A percentile compares a stretch with the other conserved stretches of the same genome.
Conservation (phyloP, 176 grass and related monocot species). For the Tillandsia leiboldiana region DNA sequence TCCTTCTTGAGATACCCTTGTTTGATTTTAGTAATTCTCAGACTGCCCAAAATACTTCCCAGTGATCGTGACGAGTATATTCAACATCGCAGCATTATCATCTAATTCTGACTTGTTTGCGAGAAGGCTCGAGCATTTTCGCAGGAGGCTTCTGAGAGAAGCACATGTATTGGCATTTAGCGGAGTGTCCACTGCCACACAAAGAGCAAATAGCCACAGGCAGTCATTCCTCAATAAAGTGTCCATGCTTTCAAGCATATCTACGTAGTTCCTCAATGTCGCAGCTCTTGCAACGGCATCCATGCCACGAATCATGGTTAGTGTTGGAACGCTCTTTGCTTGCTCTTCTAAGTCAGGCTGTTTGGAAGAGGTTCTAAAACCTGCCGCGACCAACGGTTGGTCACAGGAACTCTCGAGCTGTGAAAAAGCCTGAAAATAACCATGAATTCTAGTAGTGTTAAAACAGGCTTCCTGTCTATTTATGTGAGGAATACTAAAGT, state of each 20-base stretch:
- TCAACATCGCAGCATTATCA: conserved; percentile 64
- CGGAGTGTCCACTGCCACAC: conserved; percentile 43
- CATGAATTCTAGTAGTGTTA: no score
- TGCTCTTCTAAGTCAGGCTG: conserved; percentile 17
- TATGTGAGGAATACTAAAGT: no score
- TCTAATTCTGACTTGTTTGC: conserved; percentile 39
- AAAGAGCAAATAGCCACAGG: conserved; percentile 75
- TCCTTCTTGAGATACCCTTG: no score
- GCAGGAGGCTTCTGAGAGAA: conserved; percentile 52
- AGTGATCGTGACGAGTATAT: conserved; percentile 52
- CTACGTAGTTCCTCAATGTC: conserved; percentile 47
- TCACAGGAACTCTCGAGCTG: conserved; percentile 32
- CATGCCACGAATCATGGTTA: conserved; percentile 41
- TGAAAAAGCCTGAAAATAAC: conserved; percentile 31
- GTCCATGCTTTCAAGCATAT: conserved; percentile 46
- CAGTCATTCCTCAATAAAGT: conserved; percentile 57
- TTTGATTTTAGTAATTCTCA: conserved; percentile 14
- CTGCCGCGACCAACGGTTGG: conserved; percentile 3
- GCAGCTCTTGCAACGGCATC: conserved; percentile 53
- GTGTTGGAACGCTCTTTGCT: conserved; percentile 34
- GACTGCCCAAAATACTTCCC: conserved; percentile 76
- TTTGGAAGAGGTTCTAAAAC: conserved; percentile 9
- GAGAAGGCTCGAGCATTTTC: conserved; percentile 51
- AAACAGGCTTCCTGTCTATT: no score
- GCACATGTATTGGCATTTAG: conserved; percentile 51